These are phyloP conservation scores for Euphorbia lathyris DNA, from an alignment of 345 rosid species.

Conservation along the genomic window DNA sequence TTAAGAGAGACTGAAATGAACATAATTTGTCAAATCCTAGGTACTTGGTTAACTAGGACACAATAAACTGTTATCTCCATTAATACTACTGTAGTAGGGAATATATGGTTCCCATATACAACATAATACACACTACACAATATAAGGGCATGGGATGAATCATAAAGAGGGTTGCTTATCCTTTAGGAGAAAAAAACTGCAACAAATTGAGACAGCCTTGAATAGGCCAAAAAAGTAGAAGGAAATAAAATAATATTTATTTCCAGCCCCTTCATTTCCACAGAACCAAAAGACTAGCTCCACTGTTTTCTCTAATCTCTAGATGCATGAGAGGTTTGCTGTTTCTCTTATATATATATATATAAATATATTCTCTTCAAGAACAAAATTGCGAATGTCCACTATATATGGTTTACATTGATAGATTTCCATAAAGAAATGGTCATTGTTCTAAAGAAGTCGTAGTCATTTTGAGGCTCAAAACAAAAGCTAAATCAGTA, in stretches of 20 bases:
- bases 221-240: background rate
- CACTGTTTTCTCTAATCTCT: background rate
- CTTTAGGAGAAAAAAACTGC: background rate
- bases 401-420: background rate
- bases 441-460: background rate
- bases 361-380: background rate
- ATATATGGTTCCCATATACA: background rate
- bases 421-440: background rate
- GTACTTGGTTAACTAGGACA: background rate
- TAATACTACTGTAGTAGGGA: background rate
- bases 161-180: background rate
- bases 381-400: background rate
- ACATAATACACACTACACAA: background rate
- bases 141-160: background rate
- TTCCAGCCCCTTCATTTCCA: background rate
- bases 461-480: background rate
- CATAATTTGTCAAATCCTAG: background rate
- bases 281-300: background rate
- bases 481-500: background rate
- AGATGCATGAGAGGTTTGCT: background rate
- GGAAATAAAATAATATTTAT: background rate
- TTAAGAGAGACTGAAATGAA: background rate
- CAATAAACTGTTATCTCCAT: background rate
- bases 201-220: background rate
- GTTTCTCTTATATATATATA: no score